Conservation (phyloP, 306 rosid species). For the Adenanthera pavonina region DNA sequence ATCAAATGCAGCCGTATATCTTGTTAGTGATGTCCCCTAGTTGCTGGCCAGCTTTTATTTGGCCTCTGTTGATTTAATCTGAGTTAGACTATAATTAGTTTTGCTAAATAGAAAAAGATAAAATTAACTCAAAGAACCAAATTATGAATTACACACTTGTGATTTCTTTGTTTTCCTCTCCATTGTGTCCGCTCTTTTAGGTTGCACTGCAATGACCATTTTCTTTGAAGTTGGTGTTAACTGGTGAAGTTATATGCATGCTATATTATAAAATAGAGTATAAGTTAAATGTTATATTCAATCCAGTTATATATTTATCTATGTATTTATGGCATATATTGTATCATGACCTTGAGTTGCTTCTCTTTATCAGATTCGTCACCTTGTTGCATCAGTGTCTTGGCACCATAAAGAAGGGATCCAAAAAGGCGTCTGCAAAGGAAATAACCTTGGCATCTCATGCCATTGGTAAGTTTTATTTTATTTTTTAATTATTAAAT, state of each 20-base stretch:
- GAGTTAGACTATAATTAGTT: background rate
- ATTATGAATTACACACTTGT: background rate
- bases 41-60: conserved; percentile 9
- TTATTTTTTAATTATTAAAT: background rate
- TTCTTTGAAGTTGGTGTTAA: background rate
- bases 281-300: conserved; percentile 5
- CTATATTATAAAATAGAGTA: background rate
- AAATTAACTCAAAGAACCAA: background rate
- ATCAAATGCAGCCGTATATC: background rate
- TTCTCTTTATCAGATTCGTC: conserved; percentile 57
- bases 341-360: conserved; percentile 26
- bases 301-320: conserved; percentile 3
- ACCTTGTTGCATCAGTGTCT: conserved; percentile 78
- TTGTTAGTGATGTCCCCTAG: conserved; percentile 3
- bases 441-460: conserved; percentile 80
- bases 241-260: conserved; percentile 12
- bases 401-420: conserved; percentile 67
- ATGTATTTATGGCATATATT: conserved; percentile 5
- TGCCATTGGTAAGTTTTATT: conserved; percentile 60
- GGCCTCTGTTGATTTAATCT: background rate
- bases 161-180: conserved; percentile 1
- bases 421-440: conserved; percentile 66
- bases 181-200: background rate
- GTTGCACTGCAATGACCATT: background rate
- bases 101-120: background rate